phyloP scores from a whole-genome alignment of 495 filamentous ascomycete genomes.

The Penicillium coprophilum region DNA sequence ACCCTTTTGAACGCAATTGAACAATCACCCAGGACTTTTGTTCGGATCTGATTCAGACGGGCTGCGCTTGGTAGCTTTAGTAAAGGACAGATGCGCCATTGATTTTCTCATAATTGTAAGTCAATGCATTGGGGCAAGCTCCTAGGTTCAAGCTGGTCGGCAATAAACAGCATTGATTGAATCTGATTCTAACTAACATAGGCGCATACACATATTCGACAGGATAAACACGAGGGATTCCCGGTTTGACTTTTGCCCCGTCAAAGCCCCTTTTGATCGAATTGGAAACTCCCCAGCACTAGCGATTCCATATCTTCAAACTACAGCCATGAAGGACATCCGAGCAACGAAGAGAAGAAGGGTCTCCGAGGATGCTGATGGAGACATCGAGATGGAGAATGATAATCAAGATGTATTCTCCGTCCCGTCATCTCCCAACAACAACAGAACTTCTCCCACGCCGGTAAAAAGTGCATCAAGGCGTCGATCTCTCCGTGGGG shows the following conservation, averaged over 20 bases:
- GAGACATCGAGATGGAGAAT: constrained; percentile 36
- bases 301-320: neutral
- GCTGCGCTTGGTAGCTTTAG: neutral
- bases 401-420: constrained; percentile 21
- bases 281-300: neutral
- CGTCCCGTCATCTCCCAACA: constrained; percentile 23
- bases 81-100: neutral
- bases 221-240: neutral
- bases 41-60: neutral
- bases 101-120: neutral
- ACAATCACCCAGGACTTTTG: constrained; percentile 5
- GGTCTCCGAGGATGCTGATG: constrained; percentile 42
- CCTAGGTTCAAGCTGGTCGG: neutral
- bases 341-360: constrained; percentile 44
- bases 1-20: neutral
- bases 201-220: neutral
- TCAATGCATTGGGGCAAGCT: neutral
- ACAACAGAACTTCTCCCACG: constrained; percentile 18
- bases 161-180: constrained; percentile 1
- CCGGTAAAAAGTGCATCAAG: constrained; percentile 22
- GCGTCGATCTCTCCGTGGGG: constrained; percentile 28
- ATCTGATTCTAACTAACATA: constrained; percentile 1
- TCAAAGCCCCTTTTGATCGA: neutral
- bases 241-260: neutral
- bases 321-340: constrained; percentile 37